Percentiles rank a stretch among this genome's conserved stretches.
Evolutionary conservation across 768 basidiomycete species (phyloP).

Genomic region (Pleurotus eryngii): DNA sequence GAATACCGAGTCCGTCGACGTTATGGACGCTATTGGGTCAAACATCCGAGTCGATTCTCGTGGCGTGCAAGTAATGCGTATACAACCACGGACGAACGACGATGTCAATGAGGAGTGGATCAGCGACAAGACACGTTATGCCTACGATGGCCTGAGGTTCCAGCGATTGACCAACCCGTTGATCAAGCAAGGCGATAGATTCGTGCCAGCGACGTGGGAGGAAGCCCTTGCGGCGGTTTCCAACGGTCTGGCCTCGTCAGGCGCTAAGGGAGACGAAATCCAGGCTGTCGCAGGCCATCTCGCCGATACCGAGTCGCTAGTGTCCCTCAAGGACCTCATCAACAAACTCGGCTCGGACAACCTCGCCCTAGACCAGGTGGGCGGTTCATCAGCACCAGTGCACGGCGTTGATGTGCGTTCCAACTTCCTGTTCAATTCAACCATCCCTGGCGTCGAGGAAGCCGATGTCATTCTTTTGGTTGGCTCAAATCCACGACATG

Average conservation of each 20-base stretch:
- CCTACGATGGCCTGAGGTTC: slow-evolving; percentile 92
- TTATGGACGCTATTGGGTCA: slow-evolving; percentile 91
- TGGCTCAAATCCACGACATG: slow-evolving; percentile 95
- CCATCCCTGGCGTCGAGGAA: slow-evolving; percentile 84
- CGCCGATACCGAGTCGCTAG: slow-evolving; percentile 91
- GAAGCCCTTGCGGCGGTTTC: slow-evolving; percentile 77
- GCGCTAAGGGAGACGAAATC: slow-evolving; percentile 88
- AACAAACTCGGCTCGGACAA: slow-evolving; percentile 96
- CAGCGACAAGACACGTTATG: slow-evolving; percentile 96
- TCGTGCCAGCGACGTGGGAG: slow-evolving; percentile 89
- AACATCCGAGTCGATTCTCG: slow-evolving; percentile 97
- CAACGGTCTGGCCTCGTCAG: slow-evolving; percentile 73
- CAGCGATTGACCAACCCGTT: slow-evolving; percentile 93
- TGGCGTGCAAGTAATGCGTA: slow-evolving; percentile 94
- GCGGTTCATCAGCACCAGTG: slow-evolving; percentile 65
- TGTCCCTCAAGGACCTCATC: slow-evolving; percentile 89
- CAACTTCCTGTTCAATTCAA: slow-evolving; percentile 95
- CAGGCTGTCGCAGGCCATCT: slow-evolving; percentile 91
- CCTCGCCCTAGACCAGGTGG: slow-evolving; percentile 71
- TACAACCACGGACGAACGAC: slow-evolving; percentile 95
- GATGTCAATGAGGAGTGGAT: slow-evolving; percentile 99
- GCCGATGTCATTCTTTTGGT: slow-evolving; percentile 93
- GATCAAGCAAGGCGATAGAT: slow-evolving; percentile 88
- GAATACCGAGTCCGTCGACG: slow-evolving; percentile 95
- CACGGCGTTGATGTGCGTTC: slow-evolving; percentile 89